These are phyloP conservation scores for Sordaria brevicollis DNA, from an alignment of 495 filamentous ascomycete genomes.

Conservation along the genomic window DNA sequence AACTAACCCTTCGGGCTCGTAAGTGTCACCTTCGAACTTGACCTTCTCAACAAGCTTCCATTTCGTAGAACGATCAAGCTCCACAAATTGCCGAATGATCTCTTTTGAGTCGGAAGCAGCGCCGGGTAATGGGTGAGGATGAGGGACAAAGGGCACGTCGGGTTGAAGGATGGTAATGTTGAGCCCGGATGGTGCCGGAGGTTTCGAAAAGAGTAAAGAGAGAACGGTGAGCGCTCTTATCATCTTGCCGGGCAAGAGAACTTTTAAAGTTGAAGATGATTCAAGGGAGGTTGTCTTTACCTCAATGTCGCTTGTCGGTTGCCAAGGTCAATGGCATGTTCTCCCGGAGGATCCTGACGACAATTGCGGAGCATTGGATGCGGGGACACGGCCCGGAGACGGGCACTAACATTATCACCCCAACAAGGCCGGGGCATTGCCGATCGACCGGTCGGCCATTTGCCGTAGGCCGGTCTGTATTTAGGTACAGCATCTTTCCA, in stretches of 20 bases:
- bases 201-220: background rate
- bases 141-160: conserved; percentile 5
- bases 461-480: background rate
- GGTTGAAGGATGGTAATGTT: conserved; percentile 10
- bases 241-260: background rate
- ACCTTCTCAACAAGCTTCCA: conserved; percentile 25
- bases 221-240: background rate
- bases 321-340: background rate
- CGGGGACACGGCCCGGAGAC: background rate
- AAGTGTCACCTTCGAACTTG: conserved; percentile 26
- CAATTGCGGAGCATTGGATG: background rate
- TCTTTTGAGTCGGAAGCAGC: conserved; percentile 14
- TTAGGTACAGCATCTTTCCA: background rate
- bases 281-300: background rate
- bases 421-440: background rate
- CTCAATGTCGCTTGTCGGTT: background rate
- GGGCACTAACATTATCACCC: background rate
- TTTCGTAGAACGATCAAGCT: conserved; percentile 17
- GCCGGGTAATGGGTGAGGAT: conserved; percentile 18
- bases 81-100: conserved; percentile 21
- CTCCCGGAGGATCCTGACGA: background rate
- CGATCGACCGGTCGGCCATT: background rate
- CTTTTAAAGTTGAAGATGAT: background rate
- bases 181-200: background rate
- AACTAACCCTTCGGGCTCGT: conserved; percentile 27